Conservation (phyloP, 1,139 yeast genomes). For the Hyphopichia burtonii region DNA sequence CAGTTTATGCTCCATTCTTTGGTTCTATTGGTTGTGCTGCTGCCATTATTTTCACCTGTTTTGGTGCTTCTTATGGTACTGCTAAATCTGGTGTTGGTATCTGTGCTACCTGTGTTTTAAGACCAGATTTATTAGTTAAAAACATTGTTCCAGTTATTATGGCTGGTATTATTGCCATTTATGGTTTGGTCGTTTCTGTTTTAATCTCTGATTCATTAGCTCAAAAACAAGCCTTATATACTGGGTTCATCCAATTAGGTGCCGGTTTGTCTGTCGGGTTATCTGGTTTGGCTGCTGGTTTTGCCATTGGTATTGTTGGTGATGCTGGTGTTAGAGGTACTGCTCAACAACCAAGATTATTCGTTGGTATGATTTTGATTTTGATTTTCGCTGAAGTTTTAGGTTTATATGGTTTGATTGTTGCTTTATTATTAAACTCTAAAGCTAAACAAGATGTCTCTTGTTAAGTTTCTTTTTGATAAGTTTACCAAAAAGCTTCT, state of each 20-base stretch:
- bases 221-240: conserved; percentile 89
- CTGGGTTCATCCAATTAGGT: conserved; percentile 97
- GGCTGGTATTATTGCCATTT: conserved; percentile 99
- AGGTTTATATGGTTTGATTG: conserved; percentile 96
- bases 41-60: conserved; percentile 96
- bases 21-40: conserved; percentile 99
- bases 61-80: conserved; percentile 99
- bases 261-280: conserved; percentile 98
- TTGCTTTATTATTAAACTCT: conserved; percentile 93
- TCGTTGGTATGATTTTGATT: conserved; percentile 91
- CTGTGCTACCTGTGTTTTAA: conserved; percentile 95
- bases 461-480: conserved; percentile 51
- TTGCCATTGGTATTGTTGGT: conserved; percentile 98
- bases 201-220: conserved; percentile 87
- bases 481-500: too few species aligned
- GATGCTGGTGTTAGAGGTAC: conserved; percentile 97
- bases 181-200: conserved; percentile 96
- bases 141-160: conserved; percentile 94
- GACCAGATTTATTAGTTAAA: conserved; percentile 92
- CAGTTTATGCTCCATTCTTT: conserved; percentile 88
- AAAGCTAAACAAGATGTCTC: conserved; percentile 88
- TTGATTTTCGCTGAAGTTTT: conserved; percentile 97
- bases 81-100: conserved; percentile 99
- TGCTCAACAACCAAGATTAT: conserved; percentile 94
- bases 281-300: conserved; percentile 96